Conservation (phyloP, 192 early-diverging fungal species). For the Coemansia sp. region DNA sequence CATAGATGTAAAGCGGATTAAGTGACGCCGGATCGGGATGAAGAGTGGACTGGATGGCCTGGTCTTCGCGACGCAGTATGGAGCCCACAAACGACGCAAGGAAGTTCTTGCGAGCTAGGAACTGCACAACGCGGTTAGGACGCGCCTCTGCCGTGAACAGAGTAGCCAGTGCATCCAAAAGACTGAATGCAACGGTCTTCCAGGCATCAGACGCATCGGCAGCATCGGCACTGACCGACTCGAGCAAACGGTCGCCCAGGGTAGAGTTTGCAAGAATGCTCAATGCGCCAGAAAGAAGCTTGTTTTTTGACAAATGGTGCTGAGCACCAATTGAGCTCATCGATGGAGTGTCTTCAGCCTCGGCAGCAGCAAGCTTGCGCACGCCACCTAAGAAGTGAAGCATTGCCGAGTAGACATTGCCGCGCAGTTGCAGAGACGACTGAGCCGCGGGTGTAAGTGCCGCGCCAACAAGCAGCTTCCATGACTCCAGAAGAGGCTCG, state of each 20-base stretch:
- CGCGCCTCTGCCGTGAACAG: slow-evolving; percentile 51
- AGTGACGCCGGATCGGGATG: slow-evolving; percentile 60
- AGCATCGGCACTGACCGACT: slow-evolving; percentile 77
- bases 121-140: slow-evolving; percentile 50
- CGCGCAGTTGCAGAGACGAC: slow-evolving; percentile 62
- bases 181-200: slow-evolving; percentile 81
- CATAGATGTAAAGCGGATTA: slow-evolving; percentile 69
- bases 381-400: slow-evolving; percentile 64
- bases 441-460: slow-evolving; percentile 59
- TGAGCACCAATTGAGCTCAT: slow-evolving; percentile 10
- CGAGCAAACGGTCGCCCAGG: slow-evolving; percentile 71
- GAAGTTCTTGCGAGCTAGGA: slow-evolving; percentile 58
- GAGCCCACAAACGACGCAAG: slow-evolving; percentile 57
- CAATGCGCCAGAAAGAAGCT: slow-evolving; percentile 55
- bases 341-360: slow-evolving; percentile 18
- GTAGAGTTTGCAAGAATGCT: slow-evolving; percentile 39
- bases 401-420: slow-evolving; percentile 78
- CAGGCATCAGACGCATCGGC: slow-evolving; percentile 76
- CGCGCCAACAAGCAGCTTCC: slow-evolving; percentile 60
- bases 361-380: slow-evolving; percentile 37
- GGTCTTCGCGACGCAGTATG: slow-evolving; percentile 64
- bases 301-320: slow-evolving; percentile 28
- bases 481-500: slow-evolving; percentile 57
- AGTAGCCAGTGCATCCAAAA: slow-evolving; percentile 68
- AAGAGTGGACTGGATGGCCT: slow-evolving; percentile 52